A percentile compares a stretch with the other conserved stretches of the same genome.
Evolutionary conservation across 495 filamentous ascomycete species (phyloP).

Genomic region (Daldinia vernicosa): DNA sequence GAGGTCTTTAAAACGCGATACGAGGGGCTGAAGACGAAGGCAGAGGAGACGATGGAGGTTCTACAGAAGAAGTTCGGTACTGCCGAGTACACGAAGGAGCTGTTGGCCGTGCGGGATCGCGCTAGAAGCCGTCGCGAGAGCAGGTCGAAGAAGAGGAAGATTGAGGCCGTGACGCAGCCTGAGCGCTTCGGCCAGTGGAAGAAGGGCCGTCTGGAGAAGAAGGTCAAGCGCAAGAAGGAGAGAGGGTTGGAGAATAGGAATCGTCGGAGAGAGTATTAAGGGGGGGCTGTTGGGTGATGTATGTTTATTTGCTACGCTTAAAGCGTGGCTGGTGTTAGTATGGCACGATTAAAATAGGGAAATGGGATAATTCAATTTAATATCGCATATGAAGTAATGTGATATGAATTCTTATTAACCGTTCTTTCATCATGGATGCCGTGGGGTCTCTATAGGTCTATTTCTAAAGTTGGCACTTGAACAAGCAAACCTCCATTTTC

Average conservation of each 20-base stretch:
- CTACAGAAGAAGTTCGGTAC: conserved; percentile 89
- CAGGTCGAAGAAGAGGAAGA: conserved; percentile 80
- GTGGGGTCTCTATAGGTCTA: too few species aligned
- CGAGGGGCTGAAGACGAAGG: conserved; percentile 71
- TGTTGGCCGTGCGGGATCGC: conserved; percentile 72
- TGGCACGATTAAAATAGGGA: background rate
- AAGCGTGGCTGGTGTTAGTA: background rate
- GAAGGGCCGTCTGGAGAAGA: conserved; percentile 83
- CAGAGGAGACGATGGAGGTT: conserved; percentile 74
- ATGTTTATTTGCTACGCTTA: background rate
- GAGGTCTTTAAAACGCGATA: conserved; percentile 71
- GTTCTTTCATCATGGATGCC: too few species aligned
- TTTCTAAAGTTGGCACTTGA: too few species aligned
- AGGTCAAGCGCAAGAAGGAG: conserved; percentile 83
- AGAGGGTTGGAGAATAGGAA: conserved; percentile 73
- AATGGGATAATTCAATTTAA: background rate
- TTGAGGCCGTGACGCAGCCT: conserved; percentile 83
- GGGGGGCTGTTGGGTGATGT: background rate
- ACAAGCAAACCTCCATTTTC: too few species aligned
- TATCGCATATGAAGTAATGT: background rate
- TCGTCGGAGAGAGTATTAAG: conserved; percentile 67
- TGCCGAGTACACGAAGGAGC: conserved; percentile 72
- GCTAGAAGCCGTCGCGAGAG: conserved; percentile 75
- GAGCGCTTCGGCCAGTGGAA: conserved; percentile 81
- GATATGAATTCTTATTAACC: background rate